Percentiles rank a stretch among this genome's conserved stretches.
These are phyloP conservation scores for Lenwebbia sp. DNA, from an alignment of 345 rosid species.

Conservation along the genomic window DNA sequence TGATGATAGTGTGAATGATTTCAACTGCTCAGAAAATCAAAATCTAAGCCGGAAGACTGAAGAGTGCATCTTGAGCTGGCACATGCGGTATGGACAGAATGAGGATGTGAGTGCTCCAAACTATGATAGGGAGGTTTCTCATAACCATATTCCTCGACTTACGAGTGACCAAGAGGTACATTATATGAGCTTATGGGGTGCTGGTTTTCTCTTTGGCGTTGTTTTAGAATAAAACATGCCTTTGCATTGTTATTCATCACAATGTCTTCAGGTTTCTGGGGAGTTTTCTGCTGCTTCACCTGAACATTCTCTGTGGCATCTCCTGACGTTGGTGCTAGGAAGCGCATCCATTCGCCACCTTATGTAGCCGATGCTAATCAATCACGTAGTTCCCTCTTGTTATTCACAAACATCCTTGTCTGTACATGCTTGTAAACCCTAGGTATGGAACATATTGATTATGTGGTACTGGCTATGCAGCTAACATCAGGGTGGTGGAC, in stretches of 20 bases:
- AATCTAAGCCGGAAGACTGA: conserved; percentile 63
- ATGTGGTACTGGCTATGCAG: conserved; percentile 18
- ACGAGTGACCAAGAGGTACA: conserved; percentile 73
- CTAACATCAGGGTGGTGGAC: too few relatives aligned
- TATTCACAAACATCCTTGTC: not conserved
- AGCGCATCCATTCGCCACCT: conserved; percentile 37
- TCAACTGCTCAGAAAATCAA: conserved; percentile 41
- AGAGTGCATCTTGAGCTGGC: conserved; percentile 80
- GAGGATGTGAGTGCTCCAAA: conserved; percentile 58
- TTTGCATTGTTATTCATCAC: not conserved
- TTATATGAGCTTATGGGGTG: not conserved
- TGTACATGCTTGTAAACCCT: not conserved
- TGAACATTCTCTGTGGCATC: conserved; percentile 78
- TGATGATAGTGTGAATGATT: conserved; percentile 48
- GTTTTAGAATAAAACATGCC: not conserved
- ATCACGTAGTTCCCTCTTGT: conserved; percentile 28
- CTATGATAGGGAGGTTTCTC: conserved; percentile 77
- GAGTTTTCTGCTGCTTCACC: conserved; percentile 95
- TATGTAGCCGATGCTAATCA: conserved; percentile 45
- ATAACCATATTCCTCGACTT: conserved; percentile 62
- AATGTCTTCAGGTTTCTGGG: conserved; percentile 53
- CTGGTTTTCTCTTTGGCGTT: not conserved
- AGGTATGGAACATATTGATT: not conserved
- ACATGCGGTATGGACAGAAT: conserved; percentile 49
- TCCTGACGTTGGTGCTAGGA: conserved; percentile 46